These are phyloP conservation scores for Lentinula lateritia DNA, from an alignment of 768 basidiomycete species.

Conservation along the genomic window DNA sequence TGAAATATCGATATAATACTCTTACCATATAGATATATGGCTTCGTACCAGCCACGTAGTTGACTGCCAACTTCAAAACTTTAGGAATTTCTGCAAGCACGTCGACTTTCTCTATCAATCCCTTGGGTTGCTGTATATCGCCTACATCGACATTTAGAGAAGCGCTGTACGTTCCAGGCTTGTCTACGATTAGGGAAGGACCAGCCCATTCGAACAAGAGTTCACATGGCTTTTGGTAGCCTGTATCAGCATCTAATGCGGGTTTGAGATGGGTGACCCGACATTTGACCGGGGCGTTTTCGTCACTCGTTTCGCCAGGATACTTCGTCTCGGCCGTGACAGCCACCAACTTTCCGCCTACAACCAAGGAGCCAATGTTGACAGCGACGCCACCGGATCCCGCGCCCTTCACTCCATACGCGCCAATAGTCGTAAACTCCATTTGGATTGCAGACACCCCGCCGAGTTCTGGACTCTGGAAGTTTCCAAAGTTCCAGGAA, in stretches of 20 bases:
- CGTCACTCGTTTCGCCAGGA: slow-evolving; percentile 51
- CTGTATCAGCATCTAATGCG: slow-evolving; percentile 70
- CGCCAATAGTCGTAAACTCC: slow-evolving; percentile 86
- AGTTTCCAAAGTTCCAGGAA: slow-evolving; percentile 93
- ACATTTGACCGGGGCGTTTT: slow-evolving; percentile 49
- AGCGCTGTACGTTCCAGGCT: slow-evolving; percentile 50
- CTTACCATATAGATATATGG: slow-evolving; percentile 91
- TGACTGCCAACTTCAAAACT: slow-evolving; percentile 87
- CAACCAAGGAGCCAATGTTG: slow-evolving; percentile 81
- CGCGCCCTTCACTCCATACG: slow-evolving; percentile 71
- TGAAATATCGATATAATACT: slow-evolving; percentile 19
- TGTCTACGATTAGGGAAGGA: slow-evolving; percentile 49
- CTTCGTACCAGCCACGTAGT: slow-evolving; percentile 89
- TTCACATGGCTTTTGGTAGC: slow-evolving; percentile 67
- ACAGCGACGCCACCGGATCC: slow-evolving; percentile 82
- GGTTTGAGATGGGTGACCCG: slow-evolving; percentile 59
- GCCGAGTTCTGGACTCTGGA: slow-evolving; percentile 69
- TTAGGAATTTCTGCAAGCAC: slow-evolving; percentile 93
- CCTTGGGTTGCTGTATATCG: slow-evolving; percentile 49
- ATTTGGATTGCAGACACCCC: slow-evolving; percentile 88
- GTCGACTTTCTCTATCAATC: slow-evolving; percentile 89
- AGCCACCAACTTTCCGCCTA: slow-evolving; percentile 68
- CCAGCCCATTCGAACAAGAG: slow-evolving; percentile 78
- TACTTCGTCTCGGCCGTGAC: slow-evolving; percentile 80
- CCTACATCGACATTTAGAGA: slow-evolving; percentile 56